Conservation (phyloP, 768 basidiomycete genomes). For the Rhizopogon vulgaris region DNA sequence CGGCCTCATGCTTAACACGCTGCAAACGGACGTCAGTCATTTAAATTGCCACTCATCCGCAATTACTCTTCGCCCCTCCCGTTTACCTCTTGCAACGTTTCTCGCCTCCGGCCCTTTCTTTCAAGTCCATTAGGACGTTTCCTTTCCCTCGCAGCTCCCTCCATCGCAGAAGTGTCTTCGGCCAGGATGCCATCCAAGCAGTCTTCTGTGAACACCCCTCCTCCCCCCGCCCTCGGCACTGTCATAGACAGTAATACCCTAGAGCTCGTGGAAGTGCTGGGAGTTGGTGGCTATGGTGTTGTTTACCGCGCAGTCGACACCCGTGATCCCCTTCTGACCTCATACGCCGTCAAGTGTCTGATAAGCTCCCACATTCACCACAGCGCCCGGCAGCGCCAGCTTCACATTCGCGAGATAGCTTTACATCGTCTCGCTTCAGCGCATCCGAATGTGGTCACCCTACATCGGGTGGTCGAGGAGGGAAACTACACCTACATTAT, state of each 20-base stretch:
- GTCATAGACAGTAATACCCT: constrained; percentile 79
- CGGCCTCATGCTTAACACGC: constrained; percentile 32
- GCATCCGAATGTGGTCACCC: constrained; percentile 78
- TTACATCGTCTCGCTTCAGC: constrained; percentile 71
- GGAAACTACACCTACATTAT: constrained; percentile 78
- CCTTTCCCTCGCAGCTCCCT: constrained; percentile 4
- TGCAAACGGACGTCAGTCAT: constrained; percentile 24
- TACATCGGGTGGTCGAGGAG: constrained; percentile 86
- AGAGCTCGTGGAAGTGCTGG: constrained; percentile 81
- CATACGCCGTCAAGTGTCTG: constrained; percentile 91
- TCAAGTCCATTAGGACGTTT: constrained; percentile 20
- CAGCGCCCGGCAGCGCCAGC: constrained; percentile 52
- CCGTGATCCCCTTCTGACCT: constrained; percentile 38
- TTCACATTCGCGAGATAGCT: constrained; percentile 86
- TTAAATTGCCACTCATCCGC: constrained; percentile 24
- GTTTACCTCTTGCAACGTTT: constrained; percentile 15
- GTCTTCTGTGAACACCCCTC: constrained; percentile 34
- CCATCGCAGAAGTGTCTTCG: constrained; percentile 12
- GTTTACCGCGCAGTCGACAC: constrained; percentile 84
- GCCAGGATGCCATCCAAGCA: constrained; percentile 27
- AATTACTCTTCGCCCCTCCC: constrained; percentile 20
- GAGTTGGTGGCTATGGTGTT: constrained; percentile 91
- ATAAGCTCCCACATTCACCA: constrained; percentile 42
- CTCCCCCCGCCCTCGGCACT: constrained; percentile 57
- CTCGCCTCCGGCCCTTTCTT: constrained; percentile 17